Conservation (phyloP, 345 rosid species). For the Rhodamnia argentea region DNA sequence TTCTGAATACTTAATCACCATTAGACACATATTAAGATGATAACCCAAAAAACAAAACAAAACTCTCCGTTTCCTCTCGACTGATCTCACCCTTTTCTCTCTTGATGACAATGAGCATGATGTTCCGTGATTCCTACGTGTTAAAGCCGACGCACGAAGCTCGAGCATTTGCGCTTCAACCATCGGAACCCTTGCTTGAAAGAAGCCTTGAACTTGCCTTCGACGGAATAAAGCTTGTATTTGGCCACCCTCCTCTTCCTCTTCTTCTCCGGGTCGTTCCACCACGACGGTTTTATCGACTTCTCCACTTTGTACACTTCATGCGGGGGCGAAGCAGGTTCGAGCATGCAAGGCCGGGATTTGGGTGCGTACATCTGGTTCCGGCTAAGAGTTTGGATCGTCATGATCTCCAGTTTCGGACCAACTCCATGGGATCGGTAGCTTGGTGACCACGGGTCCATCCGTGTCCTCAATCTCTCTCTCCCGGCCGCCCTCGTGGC, state of each 20-base stretch:
- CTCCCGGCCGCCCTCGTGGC: not conserved
- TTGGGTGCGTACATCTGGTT: not conserved
- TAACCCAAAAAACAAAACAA: not conserved
- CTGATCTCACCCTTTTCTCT: not conserved
- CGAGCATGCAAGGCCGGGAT: not conserved
- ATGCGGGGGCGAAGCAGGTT: not conserved
- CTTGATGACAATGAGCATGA: not conserved
- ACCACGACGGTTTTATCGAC: not conserved
- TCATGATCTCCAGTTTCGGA: not conserved
- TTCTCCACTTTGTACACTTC: not conserved
- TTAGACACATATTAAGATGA: not conserved
- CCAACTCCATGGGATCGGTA: not conserved
- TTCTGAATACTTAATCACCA: not conserved
- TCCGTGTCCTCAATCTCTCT: not conserved
- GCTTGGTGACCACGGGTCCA: not conserved
- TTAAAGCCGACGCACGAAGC: constrained; percentile 3
- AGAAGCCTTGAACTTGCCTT: constrained; percentile 38
- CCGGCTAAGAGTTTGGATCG: not conserved
- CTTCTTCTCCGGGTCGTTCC: constrained; percentile 6
- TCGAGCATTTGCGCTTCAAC: constrained; percentile 37
- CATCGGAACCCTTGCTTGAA: constrained; percentile 35
- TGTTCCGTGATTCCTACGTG: not conserved
- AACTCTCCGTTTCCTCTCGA: not conserved
- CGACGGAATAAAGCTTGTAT: constrained; percentile 39
- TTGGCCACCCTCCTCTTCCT: constrained; percentile 5